phyloP scores from a whole-genome alignment of 768 basidiomycete species.

The Daedalea quercina region DNA sequence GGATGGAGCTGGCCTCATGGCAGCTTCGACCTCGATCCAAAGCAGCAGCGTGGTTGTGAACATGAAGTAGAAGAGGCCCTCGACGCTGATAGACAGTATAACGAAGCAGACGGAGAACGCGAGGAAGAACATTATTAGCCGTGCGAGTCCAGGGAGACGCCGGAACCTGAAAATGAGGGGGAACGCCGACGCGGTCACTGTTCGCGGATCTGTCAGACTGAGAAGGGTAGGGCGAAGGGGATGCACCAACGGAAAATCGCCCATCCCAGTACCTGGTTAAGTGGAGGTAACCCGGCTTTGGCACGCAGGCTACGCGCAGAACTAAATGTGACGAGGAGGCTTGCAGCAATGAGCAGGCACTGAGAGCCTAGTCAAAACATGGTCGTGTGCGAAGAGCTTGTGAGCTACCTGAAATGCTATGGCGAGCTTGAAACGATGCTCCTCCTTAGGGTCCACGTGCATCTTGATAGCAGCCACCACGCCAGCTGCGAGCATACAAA shows the following conservation, averaged over 20 bases:
- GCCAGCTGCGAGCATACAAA: slow-evolving; percentile 34
- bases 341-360: slow-evolving; percentile 37
- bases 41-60: slow-evolving; percentile 54
- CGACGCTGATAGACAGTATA: slow-evolving; percentile 74
- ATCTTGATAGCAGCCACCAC: slow-evolving; percentile 5
- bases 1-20: slow-evolving; percentile 13
- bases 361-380: slow-evolving; percentile 17
- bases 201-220: neutral
- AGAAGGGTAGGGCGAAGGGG: neutral
- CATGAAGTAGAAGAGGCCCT: slow-evolving; percentile 72
- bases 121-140: slow-evolving; percentile 57
- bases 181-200: slow-evolving; percentile 44
- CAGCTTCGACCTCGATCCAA: slow-evolving; percentile 64
- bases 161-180: slow-evolving; percentile 35
- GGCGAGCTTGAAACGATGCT: slow-evolving; percentile 4
- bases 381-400: neutral
- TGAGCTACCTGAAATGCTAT: slow-evolving; percentile 5
- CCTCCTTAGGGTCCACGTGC: neutral
- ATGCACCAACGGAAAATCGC: slow-evolving; percentile 45
- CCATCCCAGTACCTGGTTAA: slow-evolving; percentile 64
- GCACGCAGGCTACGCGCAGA: slow-evolving; percentile 57
- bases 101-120: slow-evolving; percentile 73
- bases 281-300: slow-evolving; percentile 56
- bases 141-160: slow-evolving; percentile 34
- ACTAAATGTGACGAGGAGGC: slow-evolving; percentile 47